Conservation (phyloP, 176 grass and related monocot species). For the Elymus sibiricus region DNA sequence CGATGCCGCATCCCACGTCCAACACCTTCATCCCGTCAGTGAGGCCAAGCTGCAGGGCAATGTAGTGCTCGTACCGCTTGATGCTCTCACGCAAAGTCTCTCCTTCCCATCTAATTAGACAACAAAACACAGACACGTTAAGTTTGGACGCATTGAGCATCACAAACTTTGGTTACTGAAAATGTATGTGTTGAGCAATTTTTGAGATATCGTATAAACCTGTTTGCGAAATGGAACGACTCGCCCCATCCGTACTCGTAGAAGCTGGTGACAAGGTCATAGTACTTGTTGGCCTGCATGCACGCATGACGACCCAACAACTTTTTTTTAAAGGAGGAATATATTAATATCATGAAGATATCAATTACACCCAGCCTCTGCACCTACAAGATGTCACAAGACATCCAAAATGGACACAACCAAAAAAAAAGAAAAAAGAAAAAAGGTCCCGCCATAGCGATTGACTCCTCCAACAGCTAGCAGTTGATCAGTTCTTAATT, state of each 20-base stretch:
- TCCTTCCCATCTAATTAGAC: conserved; percentile 47
- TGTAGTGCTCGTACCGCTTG: conserved; percentile 62
- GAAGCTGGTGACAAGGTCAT: conserved; percentile 79
- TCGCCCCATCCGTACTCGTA: conserved; percentile 85
- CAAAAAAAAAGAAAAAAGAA: too few relatives aligned
- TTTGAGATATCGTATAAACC: conserved; percentile 17
- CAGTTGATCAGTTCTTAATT: too few relatives aligned
- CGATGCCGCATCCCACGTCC: conserved; percentile 87
- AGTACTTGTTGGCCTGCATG: conserved; percentile 73
- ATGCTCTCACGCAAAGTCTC: conserved; percentile 71
- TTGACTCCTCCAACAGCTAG: too few relatives aligned
- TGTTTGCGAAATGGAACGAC: conserved; percentile 77
- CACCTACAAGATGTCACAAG: too few relatives aligned
- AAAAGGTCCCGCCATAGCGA: too few relatives aligned
- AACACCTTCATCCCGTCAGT: conserved; percentile 67
- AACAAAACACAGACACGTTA: neutral
- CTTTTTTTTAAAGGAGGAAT: too few relatives aligned
- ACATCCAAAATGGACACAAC: too few relatives aligned
- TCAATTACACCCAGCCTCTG: too few relatives aligned
- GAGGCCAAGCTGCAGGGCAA: conserved; percentile 54
- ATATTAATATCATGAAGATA: too few relatives aligned
- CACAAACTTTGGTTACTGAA: neutral
- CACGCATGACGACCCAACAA: too few relatives aligned
- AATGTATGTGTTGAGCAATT: neutral
- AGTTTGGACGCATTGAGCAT: neutral